phyloP scores from a whole-genome alignment of 495 filamentous ascomycete species.

The Sordaria brevicollis region DNA sequence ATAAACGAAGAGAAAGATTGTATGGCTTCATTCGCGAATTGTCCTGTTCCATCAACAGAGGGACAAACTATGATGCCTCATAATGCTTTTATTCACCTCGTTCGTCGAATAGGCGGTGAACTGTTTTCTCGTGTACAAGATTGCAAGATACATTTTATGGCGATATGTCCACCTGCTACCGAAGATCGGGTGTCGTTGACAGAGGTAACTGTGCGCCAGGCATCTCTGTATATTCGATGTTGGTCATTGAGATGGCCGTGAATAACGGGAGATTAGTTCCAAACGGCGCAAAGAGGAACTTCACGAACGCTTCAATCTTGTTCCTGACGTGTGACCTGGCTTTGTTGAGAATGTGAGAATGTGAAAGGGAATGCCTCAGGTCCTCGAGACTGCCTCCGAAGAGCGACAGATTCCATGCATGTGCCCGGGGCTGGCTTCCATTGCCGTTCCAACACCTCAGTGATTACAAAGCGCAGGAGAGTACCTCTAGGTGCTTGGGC shows the following conservation, averaged over 20 bases:
- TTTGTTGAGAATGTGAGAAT: neutral
- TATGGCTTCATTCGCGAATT: neutral
- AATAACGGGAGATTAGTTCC: no score
- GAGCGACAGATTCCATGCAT: no score
- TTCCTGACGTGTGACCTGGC: neutral
- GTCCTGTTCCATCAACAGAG: neutral
- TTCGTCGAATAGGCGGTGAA: neutral
- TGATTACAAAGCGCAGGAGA: neutral
- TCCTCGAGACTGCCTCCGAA: no score
- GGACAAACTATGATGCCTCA: neutral
- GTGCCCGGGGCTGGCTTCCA: neutral
- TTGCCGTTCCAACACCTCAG: neutral
- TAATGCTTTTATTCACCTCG: neutral
- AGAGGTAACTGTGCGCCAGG: neutral
- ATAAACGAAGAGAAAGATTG: neutral
- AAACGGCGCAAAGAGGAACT: neutral
- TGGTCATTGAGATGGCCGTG: neutral
- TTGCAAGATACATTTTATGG: neutral
- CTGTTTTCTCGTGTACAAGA: neutral
- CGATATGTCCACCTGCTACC: neutral
- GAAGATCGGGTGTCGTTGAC: no score
- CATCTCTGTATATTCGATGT: neutral
- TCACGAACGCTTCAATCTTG: neutral
- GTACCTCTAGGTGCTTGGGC: neutral
- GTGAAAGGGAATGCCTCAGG: no score